Evolutionary conservation across 2,329 filamentous ascomycete genomes (phyloP), one percentile per base, ranked within the genome.

Genomic region (Aaosphaeria arxii): DNA sequence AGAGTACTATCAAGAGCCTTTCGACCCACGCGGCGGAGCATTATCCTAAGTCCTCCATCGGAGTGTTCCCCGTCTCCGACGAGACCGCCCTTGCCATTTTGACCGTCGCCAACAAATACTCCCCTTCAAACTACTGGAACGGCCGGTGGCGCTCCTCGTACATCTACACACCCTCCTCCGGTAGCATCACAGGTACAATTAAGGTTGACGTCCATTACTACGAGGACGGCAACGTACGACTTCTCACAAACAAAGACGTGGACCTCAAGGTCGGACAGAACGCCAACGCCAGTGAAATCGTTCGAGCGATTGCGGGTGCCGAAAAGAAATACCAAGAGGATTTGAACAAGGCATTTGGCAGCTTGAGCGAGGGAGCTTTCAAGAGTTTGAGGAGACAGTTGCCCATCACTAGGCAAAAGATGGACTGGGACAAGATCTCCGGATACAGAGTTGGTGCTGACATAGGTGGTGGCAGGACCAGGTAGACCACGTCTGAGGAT

Each of bases 161-260:
- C 76, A 81, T 87, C 61, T 87, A 88, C 71, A 80, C 86, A 53
- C 85, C 91, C 1, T 81, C 82, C 1, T 78, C 82, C 3, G 78
- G 79, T 55, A 77, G 77, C 42, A 76, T 97, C 40, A 84, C 85
- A 35, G 94, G 94, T 61, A 84, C 80, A 50, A 85, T 97, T 72
- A 90, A 92, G 71, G 89, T 96, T 46, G 91, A 97, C 60, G 92
- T 99, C 44, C 94, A 99, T 78, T 99, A 99, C 80, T 99, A 99
- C 76, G 94, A 99, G 75, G 95, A 99, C 68, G 94, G 94, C 53
- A 99, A 99, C 67, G 94, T 99, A 49, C 87, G 94, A 2, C 81
- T 99, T 50, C 80, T 92, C 54, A 96, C 94, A n/a, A 86, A 83
- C 64, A 96, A 96, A 75, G 77, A 87, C 7, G 70, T 92, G 1